phyloP scores from a whole-genome alignment of 306 rosid species.

The Cucumis hystrix region DNA sequence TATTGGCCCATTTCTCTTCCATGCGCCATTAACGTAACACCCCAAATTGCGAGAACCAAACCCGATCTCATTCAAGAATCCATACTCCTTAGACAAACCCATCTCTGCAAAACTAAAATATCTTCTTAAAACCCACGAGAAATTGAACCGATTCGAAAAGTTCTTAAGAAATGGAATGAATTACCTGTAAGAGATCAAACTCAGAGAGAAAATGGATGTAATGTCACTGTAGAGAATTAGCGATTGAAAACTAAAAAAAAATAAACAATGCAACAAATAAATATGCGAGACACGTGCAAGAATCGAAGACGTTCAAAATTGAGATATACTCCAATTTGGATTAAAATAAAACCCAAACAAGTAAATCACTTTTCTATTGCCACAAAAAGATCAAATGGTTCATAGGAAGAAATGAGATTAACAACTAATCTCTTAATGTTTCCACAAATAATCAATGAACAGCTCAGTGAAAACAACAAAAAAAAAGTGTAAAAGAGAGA shows the following conservation, averaged over 20 bases:
- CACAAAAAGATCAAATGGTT: too few relatives aligned
- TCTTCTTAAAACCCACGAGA: background rate
- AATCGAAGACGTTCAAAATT: background rate
- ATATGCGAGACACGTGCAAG: background rate
- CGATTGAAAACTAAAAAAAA: background rate
- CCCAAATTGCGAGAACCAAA: conserved; percentile 49
- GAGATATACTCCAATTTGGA: background rate
- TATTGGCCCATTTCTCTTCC: conserved; percentile 45
- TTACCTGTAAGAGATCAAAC: background rate
- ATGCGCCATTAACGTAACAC: conserved; percentile 48
- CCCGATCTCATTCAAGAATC: conserved; percentile 54
- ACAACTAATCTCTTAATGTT: background rate
- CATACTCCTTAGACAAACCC: conserved; percentile 42
- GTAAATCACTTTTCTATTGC: too few relatives aligned
- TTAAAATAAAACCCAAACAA: too few relatives aligned
- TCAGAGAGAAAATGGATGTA: background rate
- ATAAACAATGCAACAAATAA: background rate
- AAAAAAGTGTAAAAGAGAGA: background rate
- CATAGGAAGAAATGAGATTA: background rate
- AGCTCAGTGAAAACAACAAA: background rate
- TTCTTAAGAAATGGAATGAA: background rate
- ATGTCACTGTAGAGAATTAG: background rate
- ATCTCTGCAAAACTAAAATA: conserved; percentile 18
- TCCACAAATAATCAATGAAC: background rate
- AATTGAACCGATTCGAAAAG: background rate